These are phyloP conservation scores for Pythium coloratum DNA, from an alignment of 352 stramenopile genomes.

Conservation along the genomic window DNA sequence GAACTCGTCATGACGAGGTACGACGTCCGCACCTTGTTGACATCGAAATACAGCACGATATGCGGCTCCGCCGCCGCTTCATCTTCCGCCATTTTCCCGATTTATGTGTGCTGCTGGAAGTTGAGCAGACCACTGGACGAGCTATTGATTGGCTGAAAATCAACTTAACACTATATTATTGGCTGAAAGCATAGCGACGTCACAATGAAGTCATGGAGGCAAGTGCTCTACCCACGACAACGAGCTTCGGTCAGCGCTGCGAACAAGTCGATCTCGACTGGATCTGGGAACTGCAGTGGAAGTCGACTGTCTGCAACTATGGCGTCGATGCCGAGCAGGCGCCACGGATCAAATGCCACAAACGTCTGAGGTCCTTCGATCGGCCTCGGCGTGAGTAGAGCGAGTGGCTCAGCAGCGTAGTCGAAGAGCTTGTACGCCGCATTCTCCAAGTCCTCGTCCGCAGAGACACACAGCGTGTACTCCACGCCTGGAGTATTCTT, in stretches of 20 bases:
- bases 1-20: neutral
- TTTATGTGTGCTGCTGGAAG: too few relatives aligned
- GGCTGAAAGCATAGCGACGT: too few relatives aligned
- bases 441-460: neutral
- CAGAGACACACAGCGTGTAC: neutral
- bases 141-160: too few relatives aligned
- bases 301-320: neutral
- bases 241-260: neutral
- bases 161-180: neutral
- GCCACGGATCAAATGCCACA: neutral
- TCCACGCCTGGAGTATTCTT: neutral
- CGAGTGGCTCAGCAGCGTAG: neutral
- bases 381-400: neutral
- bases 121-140: neutral
- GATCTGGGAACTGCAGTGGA: neutral
- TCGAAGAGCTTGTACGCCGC: neutral
- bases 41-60: slow-evolving; percentile 76
- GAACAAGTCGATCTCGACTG: neutral
- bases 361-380: neutral
- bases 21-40: slow-evolving; percentile 64
- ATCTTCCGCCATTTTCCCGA: slow-evolving; percentile 9
- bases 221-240: neutral
- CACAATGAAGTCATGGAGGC: too few relatives aligned
- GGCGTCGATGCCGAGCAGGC: neutral
- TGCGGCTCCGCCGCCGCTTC: slow-evolving; percentile 26